phyloP scores from a whole-genome alignment of 768 basidiomycete genomes.

The Boletus tomentosulus region DNA sequence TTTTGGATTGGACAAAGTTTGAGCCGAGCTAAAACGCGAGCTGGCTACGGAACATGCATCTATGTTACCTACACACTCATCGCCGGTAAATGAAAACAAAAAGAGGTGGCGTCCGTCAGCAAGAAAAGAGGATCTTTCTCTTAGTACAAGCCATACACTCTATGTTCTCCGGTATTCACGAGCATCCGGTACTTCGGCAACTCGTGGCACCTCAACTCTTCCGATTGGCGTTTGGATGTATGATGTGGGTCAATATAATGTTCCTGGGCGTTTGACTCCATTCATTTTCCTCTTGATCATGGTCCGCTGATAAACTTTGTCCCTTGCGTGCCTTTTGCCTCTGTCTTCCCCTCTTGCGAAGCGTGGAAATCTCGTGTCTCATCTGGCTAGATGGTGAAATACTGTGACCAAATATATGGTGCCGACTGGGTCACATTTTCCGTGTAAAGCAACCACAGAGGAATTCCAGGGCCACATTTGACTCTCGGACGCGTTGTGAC shows the following conservation, averaged over 20 bases:
- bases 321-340: neutral
- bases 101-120: neutral
- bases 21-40: neutral
- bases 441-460: neutral
- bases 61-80: neutral
- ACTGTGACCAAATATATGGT: neutral
- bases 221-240: neutral
- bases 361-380: neutral
- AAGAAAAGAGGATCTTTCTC: neutral
- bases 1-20: too few relatives aligned
- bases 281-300: neutral
- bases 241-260: neutral
- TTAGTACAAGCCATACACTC: neutral
- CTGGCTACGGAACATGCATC: neutral
- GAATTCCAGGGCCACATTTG: neutral
- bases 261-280: neutral
- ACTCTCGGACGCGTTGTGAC: neutral
- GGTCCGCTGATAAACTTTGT: neutral
- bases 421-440: neutral
- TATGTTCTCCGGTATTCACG: neutral
- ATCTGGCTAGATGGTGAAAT: neutral
- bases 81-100: slow-evolving; percentile 1
- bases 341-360: neutral
- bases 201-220: neutral
- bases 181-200: neutral